Conservation (phyloP, 2,329 filamentous ascomycete species). For the Alternaria solani region DNA sequence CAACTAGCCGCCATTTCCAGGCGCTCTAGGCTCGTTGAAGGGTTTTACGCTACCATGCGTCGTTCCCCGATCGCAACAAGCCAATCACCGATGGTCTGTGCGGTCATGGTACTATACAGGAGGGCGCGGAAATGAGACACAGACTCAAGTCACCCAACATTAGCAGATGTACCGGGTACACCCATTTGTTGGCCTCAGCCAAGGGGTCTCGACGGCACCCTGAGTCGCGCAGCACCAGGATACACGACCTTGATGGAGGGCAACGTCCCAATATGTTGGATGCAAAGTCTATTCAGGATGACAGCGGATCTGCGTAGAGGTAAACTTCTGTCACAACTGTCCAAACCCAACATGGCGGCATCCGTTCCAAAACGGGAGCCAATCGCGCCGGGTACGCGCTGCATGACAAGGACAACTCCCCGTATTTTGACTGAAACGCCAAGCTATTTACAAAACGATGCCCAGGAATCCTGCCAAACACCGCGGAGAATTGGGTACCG, state of each 20-base stretch:
- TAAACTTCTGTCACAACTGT: neutral
- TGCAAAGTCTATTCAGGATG: neutral
- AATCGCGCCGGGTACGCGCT: neutral
- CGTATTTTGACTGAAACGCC: slow-evolving; percentile 4
- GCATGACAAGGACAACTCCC: neutral
- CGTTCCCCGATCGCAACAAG: neutral
- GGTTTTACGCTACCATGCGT: neutral
- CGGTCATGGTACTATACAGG: neutral
- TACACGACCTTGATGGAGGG: neutral
- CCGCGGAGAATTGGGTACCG: neutral
- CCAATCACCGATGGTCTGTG: neutral
- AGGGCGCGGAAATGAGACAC: neutral
- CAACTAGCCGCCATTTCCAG: neutral
- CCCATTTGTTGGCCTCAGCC: neutral
- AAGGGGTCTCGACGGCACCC: neutral
- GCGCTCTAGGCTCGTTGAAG: neutral
- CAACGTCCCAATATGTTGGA: too few species aligned
- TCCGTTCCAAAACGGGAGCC: neutral
- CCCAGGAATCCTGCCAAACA: slow-evolving; percentile 4
- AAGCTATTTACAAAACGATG: slow-evolving; percentile 9
- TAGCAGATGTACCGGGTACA: neutral
- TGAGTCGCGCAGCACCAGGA: neutral
- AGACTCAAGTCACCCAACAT: neutral
- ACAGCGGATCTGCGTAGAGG: neutral
- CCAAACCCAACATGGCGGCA: neutral